These are phyloP conservation scores for Arctium lappa DNA, from an alignment of 129 eudicot genomes.

Conservation along the genomic window DNA sequence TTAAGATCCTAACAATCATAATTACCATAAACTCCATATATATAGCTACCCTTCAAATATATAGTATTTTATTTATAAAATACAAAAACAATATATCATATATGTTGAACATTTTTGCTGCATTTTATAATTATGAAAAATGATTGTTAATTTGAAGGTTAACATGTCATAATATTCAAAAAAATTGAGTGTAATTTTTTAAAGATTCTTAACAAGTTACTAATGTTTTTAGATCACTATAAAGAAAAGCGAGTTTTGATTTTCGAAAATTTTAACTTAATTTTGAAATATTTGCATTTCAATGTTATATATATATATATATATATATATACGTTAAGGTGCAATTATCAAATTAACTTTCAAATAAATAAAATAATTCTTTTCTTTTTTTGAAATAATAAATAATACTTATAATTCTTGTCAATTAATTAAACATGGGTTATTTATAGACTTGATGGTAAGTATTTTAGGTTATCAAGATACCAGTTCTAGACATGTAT, in stretches of 20 bases:
- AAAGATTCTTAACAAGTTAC: no score
- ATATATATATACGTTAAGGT: neutral
- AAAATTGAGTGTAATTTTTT: neutral
- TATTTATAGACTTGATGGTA: neutral
- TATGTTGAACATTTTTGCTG: no score
- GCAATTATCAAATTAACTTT: neutral
- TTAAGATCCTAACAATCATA: slow-evolving; percentile 22
- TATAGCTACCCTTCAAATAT: neutral
- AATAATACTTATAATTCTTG: neutral
- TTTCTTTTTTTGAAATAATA: no score
- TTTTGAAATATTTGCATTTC: neutral
- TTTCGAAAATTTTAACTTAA: no score
- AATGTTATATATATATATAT: no score
- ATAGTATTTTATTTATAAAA: no score
- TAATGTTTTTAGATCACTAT: neutral
- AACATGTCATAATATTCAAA: neutral
- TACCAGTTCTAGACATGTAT: neutral
- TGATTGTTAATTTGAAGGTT: neutral
- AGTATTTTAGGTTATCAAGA: neutral
- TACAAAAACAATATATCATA: neutral
- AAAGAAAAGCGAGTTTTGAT: neutral
- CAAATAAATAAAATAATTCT: no score
- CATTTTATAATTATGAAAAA: neutral
- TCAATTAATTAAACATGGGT: neutral
- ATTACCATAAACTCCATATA: neutral